These are phyloP conservation scores for Panaeolus papilionaceus DNA, from an alignment of 768 basidiomycete species.

Conservation along the genomic window DNA sequence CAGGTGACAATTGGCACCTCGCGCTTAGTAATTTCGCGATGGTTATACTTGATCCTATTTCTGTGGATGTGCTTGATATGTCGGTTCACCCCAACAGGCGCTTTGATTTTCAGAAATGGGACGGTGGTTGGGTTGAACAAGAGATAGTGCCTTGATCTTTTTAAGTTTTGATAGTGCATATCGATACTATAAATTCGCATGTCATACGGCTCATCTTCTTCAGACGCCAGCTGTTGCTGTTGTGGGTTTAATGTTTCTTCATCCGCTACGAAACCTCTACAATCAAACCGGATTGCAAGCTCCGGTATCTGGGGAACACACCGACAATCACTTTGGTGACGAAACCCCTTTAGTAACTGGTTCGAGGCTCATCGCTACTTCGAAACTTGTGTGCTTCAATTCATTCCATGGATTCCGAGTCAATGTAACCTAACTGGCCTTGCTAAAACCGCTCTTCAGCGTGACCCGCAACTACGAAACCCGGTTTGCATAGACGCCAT, in stretches of 20 bases:
- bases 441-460: constrained; percentile 11
- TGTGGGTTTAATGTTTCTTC: too few species aligned
- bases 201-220: too few species aligned
- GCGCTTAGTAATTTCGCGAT: constrained; percentile 3
- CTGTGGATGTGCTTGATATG: background rate
- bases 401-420: constrained; percentile 10
- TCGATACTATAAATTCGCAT: too few species aligned
- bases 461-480: background rate
- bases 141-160: background rate
- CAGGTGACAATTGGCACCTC: constrained; percentile 1
- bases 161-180: too few species aligned
- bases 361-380: background rate
- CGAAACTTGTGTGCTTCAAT: background rate
- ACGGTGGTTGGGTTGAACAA: background rate
- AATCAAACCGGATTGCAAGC: background rate
- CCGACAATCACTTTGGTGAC: background rate
- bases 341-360: background rate
- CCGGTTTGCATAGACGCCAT: constrained; percentile 2
- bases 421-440: background rate
- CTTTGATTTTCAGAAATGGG: background rate
- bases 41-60: background rate
- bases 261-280: background rate
- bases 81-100: background rate
- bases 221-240: too few species aligned
- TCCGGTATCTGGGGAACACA: background rate